phyloP scores from a whole-genome alignment of 2,329 filamentous ascomycete species.

The Blastomyces gilchristii region DNA sequence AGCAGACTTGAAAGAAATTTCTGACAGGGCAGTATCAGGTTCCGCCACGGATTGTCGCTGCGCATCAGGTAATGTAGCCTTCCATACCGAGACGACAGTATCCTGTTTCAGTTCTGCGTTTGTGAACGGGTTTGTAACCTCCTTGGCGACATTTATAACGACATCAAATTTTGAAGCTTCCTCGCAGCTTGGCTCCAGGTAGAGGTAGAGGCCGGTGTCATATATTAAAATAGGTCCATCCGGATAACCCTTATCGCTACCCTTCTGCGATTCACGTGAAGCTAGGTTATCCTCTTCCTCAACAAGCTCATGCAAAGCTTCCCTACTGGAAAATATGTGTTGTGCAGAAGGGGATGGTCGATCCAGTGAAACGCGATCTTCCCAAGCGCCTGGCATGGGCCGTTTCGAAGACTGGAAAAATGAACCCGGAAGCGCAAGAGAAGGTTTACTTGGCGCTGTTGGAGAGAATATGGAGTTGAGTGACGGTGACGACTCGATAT shows the following conservation, averaged over 20 bases:
- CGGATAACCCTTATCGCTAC: conserved; percentile 53
- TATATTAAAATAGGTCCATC: conserved; percentile 56
- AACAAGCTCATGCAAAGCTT: conserved; percentile 37
- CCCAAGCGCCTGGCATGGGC: conserved; percentile 22
- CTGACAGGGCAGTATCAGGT: conserved; percentile 37
- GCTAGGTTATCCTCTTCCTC: conserved; percentile 39
- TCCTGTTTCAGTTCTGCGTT: conserved; percentile 24
- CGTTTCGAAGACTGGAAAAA: conserved; percentile 25
- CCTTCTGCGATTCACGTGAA: conserved; percentile 48
- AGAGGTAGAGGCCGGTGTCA: conserved; percentile 51
- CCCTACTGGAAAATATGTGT: conserved; percentile 17
- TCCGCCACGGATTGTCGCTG: conserved; percentile 30
- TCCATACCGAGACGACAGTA: conserved; percentile 37
- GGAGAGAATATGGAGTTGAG: conserved; percentile 45
- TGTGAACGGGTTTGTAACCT: conserved; percentile 51
- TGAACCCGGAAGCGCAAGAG: conserved; percentile 17
- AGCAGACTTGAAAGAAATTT: conserved; percentile 42
- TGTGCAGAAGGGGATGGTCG: conserved; percentile 22
- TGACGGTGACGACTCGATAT: conserved; percentile 54
- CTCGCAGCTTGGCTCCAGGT: conserved; percentile 51
- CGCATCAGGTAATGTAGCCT: conserved; percentile 36
- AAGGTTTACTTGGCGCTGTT: conserved; percentile 34
- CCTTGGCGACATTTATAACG: conserved; percentile 55
- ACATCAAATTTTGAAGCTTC: conserved; percentile 53
- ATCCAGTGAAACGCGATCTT: conserved; percentile 23